phyloP scores from a whole-genome alignment of 805 yeast genomes.

The Suhomyces xylopsoci region DNA sequence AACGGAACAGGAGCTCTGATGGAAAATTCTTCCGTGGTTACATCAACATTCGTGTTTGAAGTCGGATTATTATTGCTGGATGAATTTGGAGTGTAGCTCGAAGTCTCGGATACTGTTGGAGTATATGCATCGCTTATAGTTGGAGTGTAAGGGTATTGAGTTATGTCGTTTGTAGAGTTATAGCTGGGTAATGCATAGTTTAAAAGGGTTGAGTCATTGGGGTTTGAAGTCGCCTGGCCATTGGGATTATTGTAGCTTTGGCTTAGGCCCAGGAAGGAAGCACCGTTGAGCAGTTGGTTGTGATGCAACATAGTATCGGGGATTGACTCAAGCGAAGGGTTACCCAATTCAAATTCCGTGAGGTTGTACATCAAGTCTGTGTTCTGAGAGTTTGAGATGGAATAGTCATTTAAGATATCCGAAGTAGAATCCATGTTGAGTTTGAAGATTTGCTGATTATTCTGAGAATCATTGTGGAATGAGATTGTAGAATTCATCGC shows the following conservation, averaged over 20 bases:
- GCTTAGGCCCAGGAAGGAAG: constrained; percentile 1
- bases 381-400: constrained; percentile 4
- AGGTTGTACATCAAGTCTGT: constrained; percentile 21
- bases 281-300: constrained; percentile 1
- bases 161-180: constrained; percentile 9
- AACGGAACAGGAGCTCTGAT: constrained; percentile 8
- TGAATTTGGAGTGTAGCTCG: constrained; percentile 16
- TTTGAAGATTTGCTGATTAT: constrained; percentile 4
- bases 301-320: constrained; percentile 19
- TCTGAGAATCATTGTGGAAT: constrained; percentile 9
- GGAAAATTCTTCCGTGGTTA: neutral
- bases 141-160: constrained; percentile 15
- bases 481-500: constrained; percentile 15
- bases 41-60: neutral
- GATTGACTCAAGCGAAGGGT: constrained; percentile 26
- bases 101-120: constrained; percentile 17
- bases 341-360: constrained; percentile 22
- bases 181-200: constrained; percentile 6
- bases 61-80: constrained; percentile 5
- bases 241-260: neutral
- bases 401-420: constrained; percentile 13
- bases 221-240: neutral
- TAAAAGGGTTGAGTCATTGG: neutral
- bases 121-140: constrained; percentile 17
- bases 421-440: constrained; percentile 14